A percentile compares a stretch with the other conserved stretches of the same genome.
Evolutionary conservation across 2,329 filamentous ascomycete genomes (phyloP).

Genomic region (Dactylellina drechsleri): DNA sequence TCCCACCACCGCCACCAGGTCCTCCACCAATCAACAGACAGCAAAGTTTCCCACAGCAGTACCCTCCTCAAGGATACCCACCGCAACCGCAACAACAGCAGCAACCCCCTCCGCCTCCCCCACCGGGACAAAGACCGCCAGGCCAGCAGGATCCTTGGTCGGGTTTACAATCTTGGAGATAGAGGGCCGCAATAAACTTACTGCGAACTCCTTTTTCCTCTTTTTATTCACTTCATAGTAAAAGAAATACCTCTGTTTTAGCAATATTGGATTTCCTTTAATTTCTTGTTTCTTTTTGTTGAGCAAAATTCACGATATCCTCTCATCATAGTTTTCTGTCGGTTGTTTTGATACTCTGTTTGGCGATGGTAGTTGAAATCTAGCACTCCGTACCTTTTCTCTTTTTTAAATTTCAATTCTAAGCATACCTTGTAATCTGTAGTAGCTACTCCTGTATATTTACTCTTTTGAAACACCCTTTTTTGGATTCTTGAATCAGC

Average conservation of each 20-base stretch:
- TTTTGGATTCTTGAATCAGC: neutral
- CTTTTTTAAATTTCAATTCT: neutral
- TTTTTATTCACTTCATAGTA: conserved; percentile 13
- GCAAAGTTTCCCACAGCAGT: conserved; percentile 69
- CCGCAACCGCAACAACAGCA: conserved; percentile 58
- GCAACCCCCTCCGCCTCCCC: conserved; percentile 55
- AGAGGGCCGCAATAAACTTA: conserved; percentile 10
- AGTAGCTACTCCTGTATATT: conserved; percentile 41
- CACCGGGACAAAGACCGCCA: conserved; percentile 56
- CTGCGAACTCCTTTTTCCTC: neutral
- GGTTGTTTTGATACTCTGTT: conserved; percentile 12
- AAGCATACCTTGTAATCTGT: conserved; percentile 39
- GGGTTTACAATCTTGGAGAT: conserved; percentile 59
- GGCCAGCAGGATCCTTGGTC: conserved; percentile 61
- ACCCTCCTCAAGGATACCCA: conserved; percentile 54
- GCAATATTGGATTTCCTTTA: conserved; percentile 10
- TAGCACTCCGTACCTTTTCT: neutral
- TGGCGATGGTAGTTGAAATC: conserved; percentile 25
- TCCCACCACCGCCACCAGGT: conserved; percentile 72
- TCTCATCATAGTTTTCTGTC: conserved; percentile 20
- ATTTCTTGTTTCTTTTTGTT: conserved; percentile 16
- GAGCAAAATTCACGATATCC: conserved; percentile 43
- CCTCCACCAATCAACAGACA: conserved; percentile 72
- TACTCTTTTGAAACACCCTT: conserved; percentile 12
- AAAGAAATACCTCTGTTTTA: conserved; percentile 22